Evolutionary conservation across 2,329 filamentous ascomycete genomes (phyloP).

Genomic region (Paramyrothecium sp.): DNA sequence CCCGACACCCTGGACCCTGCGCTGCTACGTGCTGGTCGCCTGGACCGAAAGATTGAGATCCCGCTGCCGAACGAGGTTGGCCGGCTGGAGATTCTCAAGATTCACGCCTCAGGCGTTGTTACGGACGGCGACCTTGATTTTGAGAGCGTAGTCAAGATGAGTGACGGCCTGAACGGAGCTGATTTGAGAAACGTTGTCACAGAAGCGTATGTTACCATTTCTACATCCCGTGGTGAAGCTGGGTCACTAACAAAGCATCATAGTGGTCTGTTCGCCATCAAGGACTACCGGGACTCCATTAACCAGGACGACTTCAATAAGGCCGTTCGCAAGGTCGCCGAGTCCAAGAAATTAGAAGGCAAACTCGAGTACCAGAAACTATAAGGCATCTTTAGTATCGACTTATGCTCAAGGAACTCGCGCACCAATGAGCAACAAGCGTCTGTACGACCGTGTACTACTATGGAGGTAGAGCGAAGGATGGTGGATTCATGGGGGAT

Average conservation of each 20-base stretch:
- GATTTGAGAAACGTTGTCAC: constrained; percentile 98
- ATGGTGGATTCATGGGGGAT: too few species aligned
- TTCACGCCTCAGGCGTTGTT: constrained; percentile 82
- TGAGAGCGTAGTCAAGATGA: constrained; percentile 99
- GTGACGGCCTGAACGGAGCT: constrained; percentile 93
- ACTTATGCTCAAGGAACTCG: not conserved
- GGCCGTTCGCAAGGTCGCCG: constrained; percentile 94
- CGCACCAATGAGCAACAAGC: not conserved
- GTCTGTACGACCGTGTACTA: too few species aligned
- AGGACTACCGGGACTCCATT: constrained; percentile 93
- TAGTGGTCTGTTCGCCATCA: constrained; percentile 95
- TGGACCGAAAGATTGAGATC: constrained; percentile 98
- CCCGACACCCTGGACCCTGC: constrained; percentile 95
- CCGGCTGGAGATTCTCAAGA: constrained; percentile 95
- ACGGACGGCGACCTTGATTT: constrained; percentile 96
- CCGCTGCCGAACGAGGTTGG: constrained; percentile 96
- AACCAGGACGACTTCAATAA: constrained; percentile 99
- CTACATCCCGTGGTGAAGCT: not conserved
- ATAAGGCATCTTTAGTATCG: constrained; percentile 39
- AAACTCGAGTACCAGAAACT: constrained; percentile 98
- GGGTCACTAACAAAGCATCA: constrained; percentile 25
- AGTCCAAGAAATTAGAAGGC: constrained; percentile 97
- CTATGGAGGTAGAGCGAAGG: too few species aligned
- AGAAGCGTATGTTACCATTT: constrained; percentile 77
- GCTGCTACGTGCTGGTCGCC: constrained; percentile 83